Percentiles rank a stretch among this genome's conserved stretches.
These are phyloP conservation scores for Aspergillus conjunctus DNA, from an alignment of 495 filamentous ascomycete species.

Conservation along the genomic window DNA sequence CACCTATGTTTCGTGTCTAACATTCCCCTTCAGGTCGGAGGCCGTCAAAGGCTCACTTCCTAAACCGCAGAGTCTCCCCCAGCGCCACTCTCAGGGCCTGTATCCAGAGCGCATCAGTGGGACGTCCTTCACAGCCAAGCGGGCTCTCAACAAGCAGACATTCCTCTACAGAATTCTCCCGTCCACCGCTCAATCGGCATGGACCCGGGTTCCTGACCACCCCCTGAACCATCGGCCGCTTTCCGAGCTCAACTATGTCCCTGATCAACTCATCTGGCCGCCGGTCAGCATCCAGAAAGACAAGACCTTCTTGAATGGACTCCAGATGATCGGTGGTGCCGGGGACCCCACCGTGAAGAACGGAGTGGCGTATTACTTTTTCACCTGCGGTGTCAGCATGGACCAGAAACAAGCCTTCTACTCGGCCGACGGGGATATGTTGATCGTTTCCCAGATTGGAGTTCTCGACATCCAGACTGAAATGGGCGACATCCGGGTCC, in stretches of 20 bases:
- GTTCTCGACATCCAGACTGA: conserved; percentile 12
- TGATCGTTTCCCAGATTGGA: conserved; percentile 8
- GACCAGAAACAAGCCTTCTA: conserved; percentile 13
- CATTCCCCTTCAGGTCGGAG: neutral
- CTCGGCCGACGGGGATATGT: conserved; percentile 10
- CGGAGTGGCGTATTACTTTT: conserved; percentile 13
- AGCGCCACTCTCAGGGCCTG: conserved; percentile 7
- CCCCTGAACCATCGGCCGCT: conserved; percentile 12
- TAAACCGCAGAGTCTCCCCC: conserved; percentile 8
- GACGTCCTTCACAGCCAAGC: conserved; percentile 12
- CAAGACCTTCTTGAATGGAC: conserved; percentile 12
- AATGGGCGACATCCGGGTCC: conserved; percentile 6
- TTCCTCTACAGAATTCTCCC: conserved; percentile 14
- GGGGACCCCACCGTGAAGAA: conserved; percentile 10
- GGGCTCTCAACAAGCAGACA: conserved; percentile 13
- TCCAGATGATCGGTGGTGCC: conserved; percentile 12
- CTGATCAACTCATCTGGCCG: conserved; percentile 9
- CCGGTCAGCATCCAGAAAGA: neutral
- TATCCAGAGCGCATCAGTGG: conserved; percentile 15
- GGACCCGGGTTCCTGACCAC: conserved; percentile 6
- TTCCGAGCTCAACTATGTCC: conserved; percentile 10
- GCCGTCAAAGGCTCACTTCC: conserved; percentile 7
- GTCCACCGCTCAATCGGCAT: conserved; percentile 11
- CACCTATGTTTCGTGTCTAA: neutral
- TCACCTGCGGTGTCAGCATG: conserved; percentile 14